Evolutionary conservation across 2,329 filamentous ascomycete genomes (phyloP).

Genomic region (Didymella sp.): DNA sequence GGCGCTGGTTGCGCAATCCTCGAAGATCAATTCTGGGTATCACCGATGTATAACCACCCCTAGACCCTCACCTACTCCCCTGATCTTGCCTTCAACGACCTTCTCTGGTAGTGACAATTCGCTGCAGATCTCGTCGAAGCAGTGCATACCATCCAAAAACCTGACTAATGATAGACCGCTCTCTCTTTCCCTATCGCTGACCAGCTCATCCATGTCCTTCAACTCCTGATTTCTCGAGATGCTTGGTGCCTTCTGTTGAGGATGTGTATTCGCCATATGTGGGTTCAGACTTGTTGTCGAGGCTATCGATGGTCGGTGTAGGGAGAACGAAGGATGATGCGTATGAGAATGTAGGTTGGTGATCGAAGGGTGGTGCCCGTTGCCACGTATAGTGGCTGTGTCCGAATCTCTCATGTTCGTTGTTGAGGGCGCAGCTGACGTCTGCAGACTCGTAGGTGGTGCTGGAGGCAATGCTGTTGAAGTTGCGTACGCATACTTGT

Average conservation of each 20-base stretch:
- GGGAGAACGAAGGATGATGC: conserved; percentile 27
- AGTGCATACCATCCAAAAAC: conserved; percentile 77
- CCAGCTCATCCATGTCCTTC: conserved; percentile 22
- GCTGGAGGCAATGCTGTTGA: conserved; percentile 32
- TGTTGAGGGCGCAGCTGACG: conserved; percentile 25
- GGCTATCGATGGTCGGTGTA: conserved; percentile 30
- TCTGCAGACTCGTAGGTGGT: conserved; percentile 37
- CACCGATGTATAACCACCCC: conserved; percentile 39
- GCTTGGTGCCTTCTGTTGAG: conserved; percentile 16
- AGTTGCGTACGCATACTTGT: conserved; percentile 80
- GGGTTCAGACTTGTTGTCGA: conserved; percentile 22
- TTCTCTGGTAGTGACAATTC: conserved; percentile 74
- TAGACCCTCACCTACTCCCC: conserved; percentile 49
- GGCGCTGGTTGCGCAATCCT: not conserved
- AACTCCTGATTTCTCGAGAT: conserved; percentile 18
- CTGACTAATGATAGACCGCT: conserved; percentile 60
- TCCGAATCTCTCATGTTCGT: conserved; percentile 31
- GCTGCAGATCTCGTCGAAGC: conserved; percentile 82
- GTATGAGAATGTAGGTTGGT: conserved; percentile 14
- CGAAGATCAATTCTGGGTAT: conserved; percentile 1
- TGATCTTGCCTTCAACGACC: conserved; percentile 73
- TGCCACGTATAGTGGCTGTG: conserved; percentile 27
- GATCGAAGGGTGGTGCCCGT: conserved; percentile 18
- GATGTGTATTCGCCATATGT: conserved; percentile 9
- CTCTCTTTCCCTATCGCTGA: conserved; percentile 27